These are phyloP conservation scores for Cocos nucifera DNA, from an alignment of 176 grass and related monocot genomes.

Conservation along the genomic window DNA sequence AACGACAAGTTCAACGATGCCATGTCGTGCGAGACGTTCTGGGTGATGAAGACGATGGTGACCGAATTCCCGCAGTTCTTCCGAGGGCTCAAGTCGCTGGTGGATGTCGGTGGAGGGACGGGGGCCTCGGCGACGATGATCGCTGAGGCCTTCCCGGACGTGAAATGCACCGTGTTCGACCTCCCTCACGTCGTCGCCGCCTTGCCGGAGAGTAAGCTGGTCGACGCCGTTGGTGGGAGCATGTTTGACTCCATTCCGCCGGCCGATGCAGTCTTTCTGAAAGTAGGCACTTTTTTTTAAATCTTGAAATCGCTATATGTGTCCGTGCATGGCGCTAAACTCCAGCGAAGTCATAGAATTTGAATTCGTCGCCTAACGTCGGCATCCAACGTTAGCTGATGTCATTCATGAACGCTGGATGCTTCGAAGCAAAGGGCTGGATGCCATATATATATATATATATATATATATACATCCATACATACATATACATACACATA, in stretches of 20 bases:
- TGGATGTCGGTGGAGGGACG: constrained; percentile 37
- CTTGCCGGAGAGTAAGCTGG: not conserved
- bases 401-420: no score
- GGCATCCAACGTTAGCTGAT: no score
- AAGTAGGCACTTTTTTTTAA: constrained; percentile 16
- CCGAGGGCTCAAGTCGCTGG: constrained; percentile 24
- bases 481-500: no score
- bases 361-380: no score
- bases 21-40: constrained; percentile 30
- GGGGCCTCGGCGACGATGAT: constrained; percentile 18
- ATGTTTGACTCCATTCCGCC: constrained; percentile 47
- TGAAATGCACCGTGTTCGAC: constrained; percentile 44
- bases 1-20: constrained; percentile 29
- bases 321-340: constrained; percentile 1
- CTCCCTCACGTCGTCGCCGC: constrained; percentile 34
- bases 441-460: no score
- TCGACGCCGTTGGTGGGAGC: constrained; percentile 31
- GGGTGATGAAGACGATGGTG: constrained; percentile 17
- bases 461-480: no score
- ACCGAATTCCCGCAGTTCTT: constrained; percentile 19
- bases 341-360: no score
- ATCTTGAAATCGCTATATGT: constrained; percentile 14
- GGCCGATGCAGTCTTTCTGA: constrained; percentile 41
- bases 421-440: no score
- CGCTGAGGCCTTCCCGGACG: constrained; percentile 21